Percentiles rank a stretch among this genome's conserved stretches.
phyloP scores from a whole-genome alignment of 169 alveolate genomes.

The Eimeria praecox region DNA sequence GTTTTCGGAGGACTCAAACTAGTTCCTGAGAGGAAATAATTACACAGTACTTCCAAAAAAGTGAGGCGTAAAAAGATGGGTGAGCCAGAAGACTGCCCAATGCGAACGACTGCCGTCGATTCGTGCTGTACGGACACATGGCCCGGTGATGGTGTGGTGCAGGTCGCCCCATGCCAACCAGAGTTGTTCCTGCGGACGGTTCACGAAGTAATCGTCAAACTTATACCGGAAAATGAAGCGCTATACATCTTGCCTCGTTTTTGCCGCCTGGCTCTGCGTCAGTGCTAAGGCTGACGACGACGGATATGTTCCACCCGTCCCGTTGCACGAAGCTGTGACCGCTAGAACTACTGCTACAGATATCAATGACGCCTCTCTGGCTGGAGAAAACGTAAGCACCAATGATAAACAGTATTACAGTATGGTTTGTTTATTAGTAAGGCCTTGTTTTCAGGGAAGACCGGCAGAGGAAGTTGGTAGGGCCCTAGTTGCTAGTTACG shows the following conservation, averaged over 20 bases:
- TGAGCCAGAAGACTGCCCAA: background rate
- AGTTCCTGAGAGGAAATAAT: background rate
- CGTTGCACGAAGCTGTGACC: constrained; percentile 74
- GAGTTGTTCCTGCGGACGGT: constrained; percentile 42
- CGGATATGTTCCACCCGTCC: constrained; percentile 54
- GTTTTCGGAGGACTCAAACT: constrained; percentile 12
- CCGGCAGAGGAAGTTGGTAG: constrained; percentile 53
- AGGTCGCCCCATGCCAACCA: constrained; percentile 54
- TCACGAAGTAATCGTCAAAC: constrained; percentile 33
- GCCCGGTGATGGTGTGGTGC: constrained; percentile 15
- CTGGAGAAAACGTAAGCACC: constrained; percentile 31
- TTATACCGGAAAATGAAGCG: constrained; percentile 59
- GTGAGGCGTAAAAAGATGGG: background rate
- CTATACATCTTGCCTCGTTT: constrained; percentile 49
- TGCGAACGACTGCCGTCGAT: constrained; percentile 35
- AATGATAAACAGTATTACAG: background rate
- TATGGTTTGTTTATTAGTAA: no score
- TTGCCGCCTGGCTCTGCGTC: constrained; percentile 77
- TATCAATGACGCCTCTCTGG: constrained; percentile 63
- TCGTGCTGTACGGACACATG: constrained; percentile 71
- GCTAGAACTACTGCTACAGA: constrained; percentile 49
- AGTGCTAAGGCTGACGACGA: constrained; percentile 64
- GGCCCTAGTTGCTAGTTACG: background rate
- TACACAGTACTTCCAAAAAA: background rate
- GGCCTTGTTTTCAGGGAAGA: constrained; percentile 3